A percentile compares a stretch with the other conserved stretches of the same genome.
Evolutionary conservation across 2,329 filamentous ascomycete species (phyloP).

Genomic region (Cadophora sp.): DNA sequence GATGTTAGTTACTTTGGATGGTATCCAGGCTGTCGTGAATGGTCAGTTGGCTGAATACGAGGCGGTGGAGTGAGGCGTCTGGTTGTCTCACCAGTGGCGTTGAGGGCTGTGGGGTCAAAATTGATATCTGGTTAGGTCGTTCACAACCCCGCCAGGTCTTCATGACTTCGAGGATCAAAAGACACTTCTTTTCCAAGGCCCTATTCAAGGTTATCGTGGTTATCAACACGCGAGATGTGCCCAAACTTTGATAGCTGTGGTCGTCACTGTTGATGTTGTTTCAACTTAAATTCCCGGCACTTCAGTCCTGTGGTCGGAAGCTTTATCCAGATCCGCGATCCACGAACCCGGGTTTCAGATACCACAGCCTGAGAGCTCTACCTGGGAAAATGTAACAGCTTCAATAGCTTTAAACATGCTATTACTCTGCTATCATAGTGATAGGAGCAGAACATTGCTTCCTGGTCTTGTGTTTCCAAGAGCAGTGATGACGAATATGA

Average conservation of each 20-base stretch:
- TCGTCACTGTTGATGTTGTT: constrained; percentile 13
- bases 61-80: constrained; percentile 23
- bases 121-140: neutral
- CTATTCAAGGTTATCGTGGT: neutral
- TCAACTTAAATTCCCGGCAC: constrained; percentile 6
- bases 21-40: neutral
- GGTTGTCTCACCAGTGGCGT: constrained; percentile 29
- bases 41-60: constrained; percentile 26
- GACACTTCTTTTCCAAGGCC: neutral
- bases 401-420: constrained; percentile 3
- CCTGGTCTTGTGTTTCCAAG: neutral
- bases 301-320: neutral
- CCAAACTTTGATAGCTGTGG: neutral
- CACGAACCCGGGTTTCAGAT: constrained; percentile 21
- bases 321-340: neutral
- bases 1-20: constrained; percentile 13
- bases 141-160: constrained; percentile 5
- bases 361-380: constrained; percentile 17
- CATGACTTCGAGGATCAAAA: constrained; percentile 1
- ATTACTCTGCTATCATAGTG: neutral
- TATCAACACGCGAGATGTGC: neutral
- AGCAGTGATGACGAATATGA: constrained; percentile 7
- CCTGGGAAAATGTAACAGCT: constrained; percentile 21
- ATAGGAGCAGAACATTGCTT: neutral
- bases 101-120: constrained; percentile 3